A percentile compares a stretch with the other conserved stretches of the same genome.
Conservation (phyloP, 371 early-diverging fungal species). For the Mortierella sp. region DNA sequence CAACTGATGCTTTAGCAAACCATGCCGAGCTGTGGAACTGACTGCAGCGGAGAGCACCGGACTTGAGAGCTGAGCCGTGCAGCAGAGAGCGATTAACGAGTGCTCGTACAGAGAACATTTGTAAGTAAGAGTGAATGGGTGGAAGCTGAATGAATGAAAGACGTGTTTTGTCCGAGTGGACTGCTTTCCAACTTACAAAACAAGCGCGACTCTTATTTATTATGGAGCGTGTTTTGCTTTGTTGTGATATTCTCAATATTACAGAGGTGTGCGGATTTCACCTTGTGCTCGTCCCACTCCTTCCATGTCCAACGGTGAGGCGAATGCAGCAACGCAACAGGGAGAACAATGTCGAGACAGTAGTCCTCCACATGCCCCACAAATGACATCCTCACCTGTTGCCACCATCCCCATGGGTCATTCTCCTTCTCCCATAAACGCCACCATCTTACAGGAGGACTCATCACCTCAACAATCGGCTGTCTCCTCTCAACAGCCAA, state of each 20-base stretch:
- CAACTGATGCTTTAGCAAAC: slow-evolving; percentile 25
- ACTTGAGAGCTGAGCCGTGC: neutral
- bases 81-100: slow-evolving; percentile 4
- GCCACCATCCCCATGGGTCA: neutral
- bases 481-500: neutral
- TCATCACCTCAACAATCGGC: slow-evolving; percentile 1
- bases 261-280: neutral
- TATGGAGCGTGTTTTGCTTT: neutral
- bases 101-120: neutral
- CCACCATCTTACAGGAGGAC: slow-evolving; percentile 20
- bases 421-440: slow-evolving; percentile 12
- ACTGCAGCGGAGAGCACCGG: neutral
- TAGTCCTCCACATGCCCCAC: neutral
- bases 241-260: neutral
- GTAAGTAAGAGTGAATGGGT: neutral
- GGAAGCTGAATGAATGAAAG: neutral
- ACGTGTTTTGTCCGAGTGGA: neutral
- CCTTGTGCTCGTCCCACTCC: neutral
- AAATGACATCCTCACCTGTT: slow-evolving; percentile 7
- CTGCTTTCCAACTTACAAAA: slow-evolving; percentile 1
- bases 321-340: neutral
- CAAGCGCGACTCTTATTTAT: no score
- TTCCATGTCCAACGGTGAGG: slow-evolving; percentile 9
- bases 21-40: slow-evolving; percentile 36
- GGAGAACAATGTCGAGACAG: neutral